Evolutionary conservation across 2,329 filamentous ascomycete species (phyloP), one percentile per base, ranked within the genome.

Genomic region (Neurospora crassa): DNA sequence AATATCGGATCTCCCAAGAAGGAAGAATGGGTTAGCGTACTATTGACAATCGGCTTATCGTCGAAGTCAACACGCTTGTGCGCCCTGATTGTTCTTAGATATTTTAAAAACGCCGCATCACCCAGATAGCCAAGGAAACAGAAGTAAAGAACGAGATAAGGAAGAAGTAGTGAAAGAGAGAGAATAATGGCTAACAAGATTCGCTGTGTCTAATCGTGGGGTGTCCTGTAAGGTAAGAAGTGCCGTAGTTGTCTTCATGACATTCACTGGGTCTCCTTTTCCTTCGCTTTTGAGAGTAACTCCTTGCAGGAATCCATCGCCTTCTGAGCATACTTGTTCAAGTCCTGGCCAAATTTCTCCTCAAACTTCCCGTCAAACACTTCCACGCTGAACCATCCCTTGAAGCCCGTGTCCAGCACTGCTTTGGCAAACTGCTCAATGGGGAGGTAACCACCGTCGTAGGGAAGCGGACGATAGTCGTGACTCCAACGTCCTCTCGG

Each of bases 401-500:
- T 67, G 67, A 78, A 79, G 0, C 91, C 91, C 0, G 91, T 93
- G 71, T 82, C 82, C 37, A 93, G 77, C 1, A 94, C 90, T 2
- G 90, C 90, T 72, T 82, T 84, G 1, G 89, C 81, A 70, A 93
- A 88, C 68, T 89, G 87, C 12, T 85, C 83, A 34, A 92, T 86
- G 0, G 91, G 91, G 43, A 94, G 79, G 77, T 92, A 93, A 0
- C 91, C 92, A 0, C 89, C 89, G 71, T 90, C 85, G 74, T 88
- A 92, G 0, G 91, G 91, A 71, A 92, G 79, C 0, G 91, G 91
- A 29, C 92, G 82, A 73, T 87, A 90, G 73, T 90, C 88, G 79
- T 91, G 88, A 76, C 90, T 93, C 92, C 92, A 94, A 41, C 86
- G 82, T 0, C 86, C 89, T 42, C 90, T 82, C 0, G 91, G 88